Evolutionary conservation across 768 basidiomycete species (phyloP).

Genomic region (Tephrocybe rancida): DNA sequence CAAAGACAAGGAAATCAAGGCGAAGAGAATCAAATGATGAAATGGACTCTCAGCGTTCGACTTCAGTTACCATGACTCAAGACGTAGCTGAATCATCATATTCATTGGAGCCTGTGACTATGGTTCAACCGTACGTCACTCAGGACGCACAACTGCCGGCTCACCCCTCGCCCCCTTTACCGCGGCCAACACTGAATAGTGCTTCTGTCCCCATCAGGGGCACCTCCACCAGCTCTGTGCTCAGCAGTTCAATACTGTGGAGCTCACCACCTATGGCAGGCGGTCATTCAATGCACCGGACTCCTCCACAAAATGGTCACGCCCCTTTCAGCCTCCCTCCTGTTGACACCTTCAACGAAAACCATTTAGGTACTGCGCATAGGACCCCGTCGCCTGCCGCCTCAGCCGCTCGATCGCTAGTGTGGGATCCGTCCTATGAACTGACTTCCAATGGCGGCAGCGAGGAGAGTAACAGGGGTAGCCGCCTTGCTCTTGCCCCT

Average conservation of each 20-base stretch:
- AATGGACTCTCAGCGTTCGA: background rate
- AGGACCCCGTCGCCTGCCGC: background rate
- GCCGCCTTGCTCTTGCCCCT: constrained; percentile 60
- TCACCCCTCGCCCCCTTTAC: background rate
- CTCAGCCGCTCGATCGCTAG: background rate
- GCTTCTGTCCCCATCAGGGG: background rate
- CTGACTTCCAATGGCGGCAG: constrained; percentile 5
- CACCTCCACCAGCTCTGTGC: background rate
- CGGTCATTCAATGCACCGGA: background rate
- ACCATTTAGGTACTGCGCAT: background rate
- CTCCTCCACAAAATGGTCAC: constrained; percentile 1
- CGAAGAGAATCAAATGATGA: constrained; percentile 48
- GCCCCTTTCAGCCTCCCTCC: constrained; percentile 11
- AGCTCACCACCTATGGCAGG: background rate
- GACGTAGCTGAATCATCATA: constrained; percentile 15
- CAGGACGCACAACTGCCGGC: background rate
- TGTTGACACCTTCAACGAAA: constrained; percentile 6
- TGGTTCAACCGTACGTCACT: constrained; percentile 42
- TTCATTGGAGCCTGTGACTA: constrained; percentile 34
- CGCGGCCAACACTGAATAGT: background rate
- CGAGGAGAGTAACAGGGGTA: constrained; percentile 24
- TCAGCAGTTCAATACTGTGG: background rate
- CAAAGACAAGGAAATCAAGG: constrained; percentile 53
- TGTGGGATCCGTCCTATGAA: constrained; percentile 12
- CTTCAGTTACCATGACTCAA: background rate